A percentile compares a stretch with the other conserved stretches of the same genome.
These are phyloP conservation scores for Lactifluus piperatus DNA, from an alignment of 768 basidiomycete genomes.

Conservation along the genomic window DNA sequence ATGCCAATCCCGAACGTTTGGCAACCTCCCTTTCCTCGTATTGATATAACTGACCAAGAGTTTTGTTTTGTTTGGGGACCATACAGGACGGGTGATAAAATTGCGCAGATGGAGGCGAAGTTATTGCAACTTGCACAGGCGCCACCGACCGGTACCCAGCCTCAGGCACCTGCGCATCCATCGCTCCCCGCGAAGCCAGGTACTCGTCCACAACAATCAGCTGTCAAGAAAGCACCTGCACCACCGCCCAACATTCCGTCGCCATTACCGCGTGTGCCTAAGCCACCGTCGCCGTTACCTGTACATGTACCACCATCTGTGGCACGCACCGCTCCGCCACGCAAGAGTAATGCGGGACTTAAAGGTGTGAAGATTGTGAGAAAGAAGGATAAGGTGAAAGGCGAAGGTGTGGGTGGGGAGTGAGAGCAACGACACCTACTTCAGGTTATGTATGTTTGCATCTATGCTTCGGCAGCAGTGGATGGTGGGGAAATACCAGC, in stretches of 20 bases:
- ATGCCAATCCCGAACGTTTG: background rate
- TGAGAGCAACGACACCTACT: too few relatives aligned
- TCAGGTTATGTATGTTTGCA: background rate
- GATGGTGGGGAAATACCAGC: background rate
- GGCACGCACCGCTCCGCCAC: background rate
- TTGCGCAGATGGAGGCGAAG: constrained; percentile 95
- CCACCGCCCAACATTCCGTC: background rate
- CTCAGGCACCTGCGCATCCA: constrained; percentile 29
- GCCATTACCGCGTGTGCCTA: constrained; percentile 1
- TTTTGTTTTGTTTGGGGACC: constrained; percentile 3
- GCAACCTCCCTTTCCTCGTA: background rate
- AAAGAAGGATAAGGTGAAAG: constrained; percentile 18
- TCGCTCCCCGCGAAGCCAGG: constrained; percentile 11
- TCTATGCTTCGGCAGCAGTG: background rate
- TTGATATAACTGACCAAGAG: background rate
- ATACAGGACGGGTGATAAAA: constrained; percentile 73
- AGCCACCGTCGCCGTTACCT: constrained; percentile 4
- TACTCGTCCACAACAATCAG: background rate
- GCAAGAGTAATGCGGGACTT: constrained; percentile 15
- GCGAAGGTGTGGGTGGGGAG: constrained; percentile 1
- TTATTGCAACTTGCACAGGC: constrained; percentile 62
- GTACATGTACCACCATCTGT: background rate
- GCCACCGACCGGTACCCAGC: constrained; percentile 12
- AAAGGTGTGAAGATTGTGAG: constrained; percentile 26
- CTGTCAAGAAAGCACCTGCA: background rate